Evolutionary conservation across 2,329 filamentous ascomycete species (phyloP), one percentile per base, ranked within the genome.

Genomic region (Tolypocladium nubicola): DNA sequence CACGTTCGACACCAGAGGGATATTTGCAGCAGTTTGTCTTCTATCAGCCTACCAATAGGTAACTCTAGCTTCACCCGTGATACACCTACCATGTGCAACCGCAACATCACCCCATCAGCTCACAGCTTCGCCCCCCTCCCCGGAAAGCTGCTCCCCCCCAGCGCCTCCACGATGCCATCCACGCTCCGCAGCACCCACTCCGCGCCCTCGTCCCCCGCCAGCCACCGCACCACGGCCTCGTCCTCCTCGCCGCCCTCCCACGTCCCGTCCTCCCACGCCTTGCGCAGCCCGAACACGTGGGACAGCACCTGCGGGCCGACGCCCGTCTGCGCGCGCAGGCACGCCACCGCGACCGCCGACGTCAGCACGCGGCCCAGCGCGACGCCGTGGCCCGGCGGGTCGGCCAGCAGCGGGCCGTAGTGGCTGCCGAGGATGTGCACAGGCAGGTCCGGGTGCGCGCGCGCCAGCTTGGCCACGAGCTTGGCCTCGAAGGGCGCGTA

Each of bases 271-370:
- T 88, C 83, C 55, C 87, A 78, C 1, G 84, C 88, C 75, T 94
- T 94, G 58, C 87, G 73, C 71, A 95, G 68, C 0, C 90, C 90
- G 73, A 91, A 93, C 0, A 94, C 79, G 71, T 95, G 90, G 62
- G 86, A 90, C 21, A 88, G 73, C 14, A 95, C 88, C 76, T 94
- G 90, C 1, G 89, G 90, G 0, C 85, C 90, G 0, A 94, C 90
- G 0, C 90, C 90, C 11, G 87, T 88, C 76, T 94, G 90, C 50
- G 89, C 81, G 4, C 90, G 75, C 68, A 95, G 69, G 65, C 88
- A 91, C 6, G 88, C 79, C 37, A 95, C 79, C 0, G 87, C 90
- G 5, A 91, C 78, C 14, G 94, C 71, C 56, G 83, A 87, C 0
- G 89, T 94, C 60, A 90, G 72, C 0, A 89, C 80, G 1, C 90